phyloP scores from a whole-genome alignment of 768 basidiomycete genomes.

The Amyloporia xantha region DNA sequence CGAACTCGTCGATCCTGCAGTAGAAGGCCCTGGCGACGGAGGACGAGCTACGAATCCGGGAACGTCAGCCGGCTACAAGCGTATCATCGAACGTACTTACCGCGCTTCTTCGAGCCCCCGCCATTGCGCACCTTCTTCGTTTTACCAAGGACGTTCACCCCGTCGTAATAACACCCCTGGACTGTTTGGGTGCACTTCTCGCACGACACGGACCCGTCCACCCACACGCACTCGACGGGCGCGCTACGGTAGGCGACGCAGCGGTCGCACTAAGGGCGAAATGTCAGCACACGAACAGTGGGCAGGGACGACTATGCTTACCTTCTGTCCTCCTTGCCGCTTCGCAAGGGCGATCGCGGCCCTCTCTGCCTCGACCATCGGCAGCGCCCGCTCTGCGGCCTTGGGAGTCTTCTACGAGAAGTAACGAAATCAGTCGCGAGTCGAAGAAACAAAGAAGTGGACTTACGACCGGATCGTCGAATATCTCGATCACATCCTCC shows the following conservation, averaged over 20 bases:
- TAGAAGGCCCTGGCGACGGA: not conserved
- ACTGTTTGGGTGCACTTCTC: not conserved
- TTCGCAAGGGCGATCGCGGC: not conserved
- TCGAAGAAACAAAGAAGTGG: not conserved
- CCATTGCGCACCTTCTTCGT: not conserved
- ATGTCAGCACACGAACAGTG: not conserved
- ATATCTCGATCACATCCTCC: not conserved
- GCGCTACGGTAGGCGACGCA: not conserved
- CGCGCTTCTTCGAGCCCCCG: not conserved
- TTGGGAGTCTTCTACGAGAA: not conserved
- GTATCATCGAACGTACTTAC: too few relatives aligned
- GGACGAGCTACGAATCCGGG: not conserved
- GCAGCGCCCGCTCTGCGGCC: not conserved
- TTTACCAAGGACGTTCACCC: not conserved
- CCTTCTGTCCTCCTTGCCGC: not conserved
- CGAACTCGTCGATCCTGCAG: not conserved
- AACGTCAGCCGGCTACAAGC: not conserved
- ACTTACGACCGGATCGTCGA: not conserved
- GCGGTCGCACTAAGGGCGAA: not conserved
- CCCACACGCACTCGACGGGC: not conserved
- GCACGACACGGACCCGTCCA: not conserved
- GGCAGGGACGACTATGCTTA: not conserved
- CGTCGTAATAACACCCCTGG: not conserved
- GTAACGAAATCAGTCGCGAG: not conserved
- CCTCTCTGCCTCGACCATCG: not conserved